Conservation (phyloP, 1,139 yeast genomes). For the Yamadazyma spencermartinsiae region DNA sequence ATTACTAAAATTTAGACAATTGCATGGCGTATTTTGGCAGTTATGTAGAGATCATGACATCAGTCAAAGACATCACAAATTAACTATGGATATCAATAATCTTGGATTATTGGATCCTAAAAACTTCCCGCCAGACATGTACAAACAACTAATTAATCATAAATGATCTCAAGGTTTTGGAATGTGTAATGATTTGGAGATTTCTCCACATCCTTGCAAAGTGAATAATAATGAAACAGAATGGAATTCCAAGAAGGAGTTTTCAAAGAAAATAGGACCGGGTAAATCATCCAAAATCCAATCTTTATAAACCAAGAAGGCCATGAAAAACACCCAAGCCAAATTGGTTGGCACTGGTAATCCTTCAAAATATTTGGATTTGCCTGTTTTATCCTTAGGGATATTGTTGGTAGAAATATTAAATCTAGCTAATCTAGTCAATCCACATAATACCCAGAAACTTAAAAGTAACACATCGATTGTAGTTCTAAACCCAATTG, state of each 20-base stretch:
- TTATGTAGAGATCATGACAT: constrained; percentile 32
- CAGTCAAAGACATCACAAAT: constrained; percentile 32
- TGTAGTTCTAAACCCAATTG: constrained; percentile 85
- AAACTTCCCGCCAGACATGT: constrained; percentile 29
- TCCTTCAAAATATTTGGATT: constrained; percentile 86
- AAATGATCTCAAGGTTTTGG: constrained; percentile 67
- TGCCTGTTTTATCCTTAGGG: constrained; percentile 85
- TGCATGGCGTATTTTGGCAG: constrained; percentile 45
- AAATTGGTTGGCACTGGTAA: constrained; percentile 92
- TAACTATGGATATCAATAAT: constrained; percentile 24
- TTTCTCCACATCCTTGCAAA: constrained; percentile 86
- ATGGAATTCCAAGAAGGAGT: constrained; percentile 70
- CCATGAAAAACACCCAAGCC: constrained; percentile 71
- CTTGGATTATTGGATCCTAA: constrained; percentile 45
- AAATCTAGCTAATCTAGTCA: constrained; percentile 91
- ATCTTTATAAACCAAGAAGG: constrained; percentile 56
- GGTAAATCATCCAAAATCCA: constrained; percentile 56
- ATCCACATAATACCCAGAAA: constrained; percentile 89
- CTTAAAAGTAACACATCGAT: constrained; percentile 74
- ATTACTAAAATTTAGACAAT: constrained; percentile 24
- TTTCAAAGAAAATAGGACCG: constrained; percentile 58
- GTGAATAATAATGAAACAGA: constrained; percentile 64
- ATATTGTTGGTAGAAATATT: constrained; percentile 90
- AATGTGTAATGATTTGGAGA: constrained; percentile 84
- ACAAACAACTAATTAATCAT: constrained; percentile 28